Percentiles rank a stretch among this genome's conserved stretches.
These are phyloP conservation scores for Auriculariales sp. DNA, from an alignment of 768 basidiomycete genomes.

Conservation along the genomic window DNA sequence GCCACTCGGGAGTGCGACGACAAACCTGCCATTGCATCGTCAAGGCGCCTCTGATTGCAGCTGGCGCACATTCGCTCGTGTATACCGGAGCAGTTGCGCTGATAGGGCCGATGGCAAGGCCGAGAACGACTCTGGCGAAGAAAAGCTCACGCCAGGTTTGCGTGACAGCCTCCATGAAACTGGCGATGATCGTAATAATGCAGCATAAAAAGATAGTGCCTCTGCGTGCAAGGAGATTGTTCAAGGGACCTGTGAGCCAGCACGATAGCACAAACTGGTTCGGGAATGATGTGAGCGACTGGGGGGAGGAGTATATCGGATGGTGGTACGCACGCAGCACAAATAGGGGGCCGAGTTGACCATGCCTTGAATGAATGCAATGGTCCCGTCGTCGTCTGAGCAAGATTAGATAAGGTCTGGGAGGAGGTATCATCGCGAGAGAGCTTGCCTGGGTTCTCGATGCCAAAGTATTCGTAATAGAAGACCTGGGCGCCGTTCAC, in stretches of 20 bases:
- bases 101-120: conserved; percentile 18
- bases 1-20: too few species aligned
- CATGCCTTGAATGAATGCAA: conserved; percentile 26
- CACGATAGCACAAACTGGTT: conserved; percentile 6
- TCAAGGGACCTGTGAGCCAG: conserved; percentile 24
- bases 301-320: neutral
- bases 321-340: conserved; percentile 14
- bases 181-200: conserved; percentile 12
- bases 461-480: conserved; percentile 15
- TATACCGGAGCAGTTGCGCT: conserved; percentile 48
- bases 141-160: conserved; percentile 8
- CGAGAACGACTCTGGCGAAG: conserved; percentile 11
- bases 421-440: neutral
- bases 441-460: conserved; percentile 8
- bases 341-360: conserved; percentile 52
- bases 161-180: conserved; percentile 12
- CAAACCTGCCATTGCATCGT: conserved; percentile 25
- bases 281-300: neutral
- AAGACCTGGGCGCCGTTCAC: conserved; percentile 16
- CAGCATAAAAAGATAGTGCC: conserved; percentile 24
- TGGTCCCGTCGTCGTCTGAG: neutral
- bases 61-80: conserved; percentile 66
- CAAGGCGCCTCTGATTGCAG: conserved; percentile 71
- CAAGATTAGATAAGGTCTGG: neutral
- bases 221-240: conserved; percentile 22